These are phyloP conservation scores for Vaccinium corymbosum DNA, from an alignment of 148 eudicot species.

Conservation along the genomic window DNA sequence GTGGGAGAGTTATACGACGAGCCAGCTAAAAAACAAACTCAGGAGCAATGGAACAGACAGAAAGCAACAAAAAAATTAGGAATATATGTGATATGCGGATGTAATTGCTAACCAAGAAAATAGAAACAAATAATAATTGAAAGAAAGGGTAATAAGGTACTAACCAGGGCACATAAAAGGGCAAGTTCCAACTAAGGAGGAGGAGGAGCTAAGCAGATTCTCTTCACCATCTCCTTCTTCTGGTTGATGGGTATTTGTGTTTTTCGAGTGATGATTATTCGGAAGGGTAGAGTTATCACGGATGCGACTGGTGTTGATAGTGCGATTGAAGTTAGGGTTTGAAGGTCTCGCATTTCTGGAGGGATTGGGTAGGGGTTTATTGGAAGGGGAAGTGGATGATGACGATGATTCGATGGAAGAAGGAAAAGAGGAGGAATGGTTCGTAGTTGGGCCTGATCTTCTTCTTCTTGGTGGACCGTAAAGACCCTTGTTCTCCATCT, in stretches of 20 bases:
- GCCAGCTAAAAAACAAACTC: too few relatives aligned
- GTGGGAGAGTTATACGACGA: too few relatives aligned
- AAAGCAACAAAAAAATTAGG: background rate
- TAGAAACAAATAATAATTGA: background rate
- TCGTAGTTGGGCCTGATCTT: background rate
- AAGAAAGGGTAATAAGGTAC: background rate
- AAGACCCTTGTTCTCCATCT: constrained; percentile 2
- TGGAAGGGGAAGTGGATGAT: background rate
- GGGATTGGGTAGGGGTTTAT: constrained; percentile 5
- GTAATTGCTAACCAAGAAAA: background rate
- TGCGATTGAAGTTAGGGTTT: background rate
- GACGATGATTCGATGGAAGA: constrained; percentile 1
- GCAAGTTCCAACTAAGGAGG: constrained; percentile 72
- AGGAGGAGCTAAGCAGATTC: constrained; percentile 16
- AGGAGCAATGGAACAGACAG: background rate
- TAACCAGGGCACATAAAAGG: constrained; percentile 92
- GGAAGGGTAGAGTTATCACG: background rate
- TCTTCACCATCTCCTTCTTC: constrained; percentile 20
- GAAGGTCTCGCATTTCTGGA: background rate
- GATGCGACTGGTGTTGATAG: background rate
- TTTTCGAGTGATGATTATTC: background rate
- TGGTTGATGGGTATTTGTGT: background rate
- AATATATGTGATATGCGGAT: background rate
- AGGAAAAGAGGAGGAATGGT: background rate
- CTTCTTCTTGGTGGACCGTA: constrained; percentile 7